These are phyloP conservation scores for Zasmidium cellare DNA, from an alignment of 2,329 filamentous ascomycete species.

Conservation along the genomic window DNA sequence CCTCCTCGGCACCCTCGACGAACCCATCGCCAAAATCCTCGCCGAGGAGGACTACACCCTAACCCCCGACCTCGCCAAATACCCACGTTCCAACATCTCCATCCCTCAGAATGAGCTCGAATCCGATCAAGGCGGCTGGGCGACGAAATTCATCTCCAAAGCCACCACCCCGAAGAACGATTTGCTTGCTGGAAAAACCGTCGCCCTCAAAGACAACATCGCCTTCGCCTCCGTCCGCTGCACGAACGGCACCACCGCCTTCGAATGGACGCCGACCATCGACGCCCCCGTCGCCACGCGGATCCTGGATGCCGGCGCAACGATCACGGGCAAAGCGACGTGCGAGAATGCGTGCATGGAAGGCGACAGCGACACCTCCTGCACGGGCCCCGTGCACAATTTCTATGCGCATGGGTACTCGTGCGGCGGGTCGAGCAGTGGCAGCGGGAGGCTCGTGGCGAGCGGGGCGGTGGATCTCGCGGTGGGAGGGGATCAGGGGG, in stretches of 20 bases:
- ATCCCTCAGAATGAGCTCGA: slow-evolving; percentile 5
- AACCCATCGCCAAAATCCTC: slow-evolving; percentile 12
- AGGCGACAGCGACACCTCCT: slow-evolving; percentile 17
- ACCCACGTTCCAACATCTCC: slow-evolving; percentile 18
- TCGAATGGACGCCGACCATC: slow-evolving; percentile 37
- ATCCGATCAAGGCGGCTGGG: slow-evolving; percentile 24
- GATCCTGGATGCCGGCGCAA: slow-evolving; percentile 45
- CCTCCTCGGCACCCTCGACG: slow-evolving; percentile 19
- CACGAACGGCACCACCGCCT: slow-evolving; percentile 44
- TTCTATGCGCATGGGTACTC: slow-evolving; percentile 48
- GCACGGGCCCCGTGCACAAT: slow-evolving; percentile 40
- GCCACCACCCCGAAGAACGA: slow-evolving; percentile 8
- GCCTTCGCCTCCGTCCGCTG: slow-evolving; percentile 46
- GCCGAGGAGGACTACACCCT: slow-evolving; percentile 19
- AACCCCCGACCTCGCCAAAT: slow-evolving; percentile 15
- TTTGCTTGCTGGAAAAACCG: slow-evolving; percentile 22
- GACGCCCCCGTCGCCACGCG: slow-evolving; percentile 50
- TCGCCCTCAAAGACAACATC: slow-evolving; percentile 52
- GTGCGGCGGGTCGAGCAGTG: slow-evolving; percentile 48
- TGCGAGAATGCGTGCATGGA: slow-evolving; percentile 45
- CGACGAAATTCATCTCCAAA: slow-evolving; percentile 15
- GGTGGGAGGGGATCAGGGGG: slow-evolving; percentile 41
- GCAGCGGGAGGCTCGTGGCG: slow-evolving; percentile 45
- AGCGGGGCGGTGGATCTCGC: slow-evolving; percentile 38
- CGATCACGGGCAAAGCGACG: slow-evolving; percentile 46